Evolutionary conservation across 2,329 filamentous ascomycete species (phyloP).

Genomic region (Fragosphaeria purpurea): DNA sequence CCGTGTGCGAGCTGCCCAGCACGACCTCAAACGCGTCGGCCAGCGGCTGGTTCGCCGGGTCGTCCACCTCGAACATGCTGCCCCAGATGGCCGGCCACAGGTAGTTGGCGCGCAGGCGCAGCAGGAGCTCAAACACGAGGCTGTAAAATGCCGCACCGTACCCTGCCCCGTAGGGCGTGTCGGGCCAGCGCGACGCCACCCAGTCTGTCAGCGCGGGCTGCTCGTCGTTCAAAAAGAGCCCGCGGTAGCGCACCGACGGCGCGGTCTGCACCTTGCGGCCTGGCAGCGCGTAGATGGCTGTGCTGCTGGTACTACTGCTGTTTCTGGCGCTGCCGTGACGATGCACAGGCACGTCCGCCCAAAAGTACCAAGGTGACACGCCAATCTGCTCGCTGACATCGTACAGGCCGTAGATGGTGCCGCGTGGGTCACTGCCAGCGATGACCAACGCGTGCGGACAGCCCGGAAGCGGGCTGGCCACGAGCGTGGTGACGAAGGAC

Average conservation of each 20-base stretch:
- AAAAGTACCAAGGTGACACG: conserved; percentile 61
- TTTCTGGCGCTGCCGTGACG: no score
- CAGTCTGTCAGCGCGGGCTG: conserved; percentile 58
- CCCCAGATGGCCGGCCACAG: conserved; percentile 61
- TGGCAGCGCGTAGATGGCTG: conserved; percentile 44
- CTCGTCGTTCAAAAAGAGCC: conserved; percentile 63
- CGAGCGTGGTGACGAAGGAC: conserved; percentile 50
- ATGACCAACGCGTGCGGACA: conserved; percentile 53
- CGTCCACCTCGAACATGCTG: conserved; percentile 63
- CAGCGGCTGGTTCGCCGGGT: conserved; percentile 55
- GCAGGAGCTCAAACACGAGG: conserved; percentile 59
- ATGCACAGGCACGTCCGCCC: conserved; percentile 47
- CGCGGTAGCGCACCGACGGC: conserved; percentile 57
- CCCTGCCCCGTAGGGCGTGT: conserved; percentile 35
- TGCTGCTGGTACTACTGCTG: conserved; percentile 27
- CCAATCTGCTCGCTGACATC: conserved; percentile 65
- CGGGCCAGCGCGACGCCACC: conserved; percentile 36
- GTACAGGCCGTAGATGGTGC: conserved; percentile 61
- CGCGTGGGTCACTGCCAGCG: conserved; percentile 54
- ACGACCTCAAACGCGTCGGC: conserved; percentile 67
- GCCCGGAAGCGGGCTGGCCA: conserved; percentile 46
- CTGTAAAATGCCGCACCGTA: conserved; percentile 56
- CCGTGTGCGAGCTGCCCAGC: conserved; percentile 62
- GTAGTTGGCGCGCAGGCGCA: conserved; percentile 62
- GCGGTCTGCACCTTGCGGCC: conserved; percentile 45